Evolutionary conservation across 2,329 filamentous ascomycete species (phyloP).

Genomic region (Penicillium sp.): DNA sequence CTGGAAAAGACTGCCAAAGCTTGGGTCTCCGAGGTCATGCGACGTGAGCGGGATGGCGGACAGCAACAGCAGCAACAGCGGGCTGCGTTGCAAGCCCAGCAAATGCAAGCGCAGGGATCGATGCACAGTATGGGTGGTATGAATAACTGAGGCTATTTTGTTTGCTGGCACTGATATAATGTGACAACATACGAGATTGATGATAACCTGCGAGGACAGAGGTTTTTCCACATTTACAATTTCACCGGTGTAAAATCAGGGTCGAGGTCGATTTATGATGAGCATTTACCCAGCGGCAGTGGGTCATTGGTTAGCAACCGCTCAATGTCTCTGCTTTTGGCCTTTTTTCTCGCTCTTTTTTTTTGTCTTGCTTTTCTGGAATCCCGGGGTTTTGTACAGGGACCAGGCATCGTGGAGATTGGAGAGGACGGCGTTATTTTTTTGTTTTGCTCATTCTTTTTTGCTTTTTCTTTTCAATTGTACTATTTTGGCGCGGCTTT

Average conservation of each 20-base stretch:
- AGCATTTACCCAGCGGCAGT: conserved; percentile 1
- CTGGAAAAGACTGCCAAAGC: conserved; percentile 39
- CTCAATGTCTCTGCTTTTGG: not conserved
- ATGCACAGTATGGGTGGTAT: conserved; percentile 39
- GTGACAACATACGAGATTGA: not conserved
- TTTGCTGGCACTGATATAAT: not conserved
- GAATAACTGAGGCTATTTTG: conserved; percentile 29
- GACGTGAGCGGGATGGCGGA: conserved; percentile 35
- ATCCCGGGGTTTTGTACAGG: conserved; percentile 27
- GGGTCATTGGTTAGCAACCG: not conserved
- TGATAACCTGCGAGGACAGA: not conserved
- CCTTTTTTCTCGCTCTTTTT: conserved; percentile 3
- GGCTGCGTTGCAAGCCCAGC: conserved; percentile 36
- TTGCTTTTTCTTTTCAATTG: conserved; percentile 12
- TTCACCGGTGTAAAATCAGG: not conserved
- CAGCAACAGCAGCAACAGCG: conserved; percentile 34
- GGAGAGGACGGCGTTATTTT: conserved; percentile 26
- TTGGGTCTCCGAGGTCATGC: conserved; percentile 41
- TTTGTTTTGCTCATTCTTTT: conserved; percentile 9
- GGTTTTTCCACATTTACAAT: not conserved
- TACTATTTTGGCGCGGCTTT: conserved; percentile 27
- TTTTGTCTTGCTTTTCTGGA: conserved; percentile 10
- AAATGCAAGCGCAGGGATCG: conserved; percentile 43
- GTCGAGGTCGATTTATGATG: not conserved
- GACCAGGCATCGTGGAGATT: conserved; percentile 22